These are phyloP conservation scores for Entelexis paramagnoliae DNA, from an alignment of 1,139 yeast genomes.

Conservation along the genomic window DNA sequence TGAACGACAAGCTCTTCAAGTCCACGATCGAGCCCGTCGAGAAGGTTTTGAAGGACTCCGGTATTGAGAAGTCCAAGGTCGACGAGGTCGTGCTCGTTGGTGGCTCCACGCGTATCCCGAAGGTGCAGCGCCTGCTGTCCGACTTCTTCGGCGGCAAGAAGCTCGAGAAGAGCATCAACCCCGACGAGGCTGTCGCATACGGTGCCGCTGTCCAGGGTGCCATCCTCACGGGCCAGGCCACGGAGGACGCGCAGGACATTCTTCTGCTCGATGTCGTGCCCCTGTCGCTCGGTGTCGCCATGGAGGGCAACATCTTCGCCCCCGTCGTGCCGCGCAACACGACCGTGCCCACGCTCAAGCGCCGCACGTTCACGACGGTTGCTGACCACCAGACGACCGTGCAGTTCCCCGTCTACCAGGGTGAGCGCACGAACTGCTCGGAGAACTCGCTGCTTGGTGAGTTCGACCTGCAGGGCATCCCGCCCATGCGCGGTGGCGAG, in stretches of 20 bases:
- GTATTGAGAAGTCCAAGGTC: constrained; percentile 65
- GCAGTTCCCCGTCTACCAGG: constrained; percentile 99
- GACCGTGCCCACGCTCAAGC: constrained; percentile 98
- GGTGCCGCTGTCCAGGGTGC: constrained; percentile 99
- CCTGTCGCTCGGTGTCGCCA: constrained; percentile 98
- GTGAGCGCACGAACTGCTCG: constrained; percentile 99
- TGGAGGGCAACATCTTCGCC: constrained; percentile 99
- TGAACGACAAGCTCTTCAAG: constrained; percentile 76
- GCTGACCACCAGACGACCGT: constrained; percentile 99
- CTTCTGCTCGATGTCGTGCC: constrained; percentile 97
- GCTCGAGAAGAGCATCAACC: constrained; percentile 79
- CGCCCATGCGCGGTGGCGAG: constrained; percentile 99
- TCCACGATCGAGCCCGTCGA: constrained; percentile 78
- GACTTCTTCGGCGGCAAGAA: constrained; percentile 87
- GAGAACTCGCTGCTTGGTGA: constrained; percentile 99
- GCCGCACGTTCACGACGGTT: constrained; percentile 99
- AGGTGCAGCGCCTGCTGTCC: constrained; percentile 76
- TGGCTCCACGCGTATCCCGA: constrained; percentile 92
- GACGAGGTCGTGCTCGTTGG: constrained; percentile 83
- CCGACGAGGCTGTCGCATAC: constrained; percentile 97
- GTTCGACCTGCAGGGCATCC: constrained; percentile 97
- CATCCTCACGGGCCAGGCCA: constrained; percentile 94
- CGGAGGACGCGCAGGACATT: constrained; percentile 95
- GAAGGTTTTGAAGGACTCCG: constrained; percentile 74
- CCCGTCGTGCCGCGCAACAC: constrained; percentile 99